These are phyloP conservation scores for Cnidoscolus chayamansa DNA, from an alignment of 441 rosid genomes.

Conservation along the genomic window DNA sequence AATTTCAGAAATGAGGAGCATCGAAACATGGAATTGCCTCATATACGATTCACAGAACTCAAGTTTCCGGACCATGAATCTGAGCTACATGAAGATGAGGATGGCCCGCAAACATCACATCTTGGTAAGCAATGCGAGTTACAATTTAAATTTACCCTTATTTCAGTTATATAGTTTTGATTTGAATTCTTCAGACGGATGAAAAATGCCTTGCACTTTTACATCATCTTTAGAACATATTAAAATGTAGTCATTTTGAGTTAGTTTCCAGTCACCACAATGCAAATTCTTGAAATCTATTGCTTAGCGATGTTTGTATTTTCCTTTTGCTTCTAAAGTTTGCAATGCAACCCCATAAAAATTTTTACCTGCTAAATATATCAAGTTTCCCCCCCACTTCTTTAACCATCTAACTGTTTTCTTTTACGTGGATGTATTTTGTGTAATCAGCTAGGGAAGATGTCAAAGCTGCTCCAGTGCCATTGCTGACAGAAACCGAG, in stretches of 20 bases:
- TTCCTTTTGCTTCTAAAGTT: not conserved
- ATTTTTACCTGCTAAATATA: too few species aligned
- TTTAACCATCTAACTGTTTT: not conserved
- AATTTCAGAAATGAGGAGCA: slow-evolving; percentile 26
- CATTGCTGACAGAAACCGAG: slow-evolving; percentile 43
- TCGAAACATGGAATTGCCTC: slow-evolving; percentile 39
- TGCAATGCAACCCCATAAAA: not conserved
- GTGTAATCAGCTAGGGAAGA: slow-evolving; percentile 37
- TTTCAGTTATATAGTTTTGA: not conserved
- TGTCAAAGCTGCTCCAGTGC: slow-evolving; percentile 34
- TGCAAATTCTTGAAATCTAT: not conserved
- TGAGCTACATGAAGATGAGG: slow-evolving; percentile 48
- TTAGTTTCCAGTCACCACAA: too few species aligned
- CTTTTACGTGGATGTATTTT: slow-evolving; percentile 13
- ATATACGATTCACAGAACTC: slow-evolving; percentile 40
- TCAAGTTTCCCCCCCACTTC: too few species aligned
- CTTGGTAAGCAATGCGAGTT: slow-evolving; percentile 37
- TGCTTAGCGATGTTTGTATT: not conserved
- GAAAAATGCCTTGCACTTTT: too few species aligned
- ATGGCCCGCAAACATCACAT: slow-evolving; percentile 24
- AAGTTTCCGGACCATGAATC: slow-evolving; percentile 45
- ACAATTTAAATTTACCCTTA: not conserved
- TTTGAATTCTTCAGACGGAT: not conserved
- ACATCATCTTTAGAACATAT: too few species aligned
- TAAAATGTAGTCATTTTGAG: too few species aligned